phyloP scores from a whole-genome alignment of 148 eudicot genomes.

The Vaccinium darrowii region DNA sequence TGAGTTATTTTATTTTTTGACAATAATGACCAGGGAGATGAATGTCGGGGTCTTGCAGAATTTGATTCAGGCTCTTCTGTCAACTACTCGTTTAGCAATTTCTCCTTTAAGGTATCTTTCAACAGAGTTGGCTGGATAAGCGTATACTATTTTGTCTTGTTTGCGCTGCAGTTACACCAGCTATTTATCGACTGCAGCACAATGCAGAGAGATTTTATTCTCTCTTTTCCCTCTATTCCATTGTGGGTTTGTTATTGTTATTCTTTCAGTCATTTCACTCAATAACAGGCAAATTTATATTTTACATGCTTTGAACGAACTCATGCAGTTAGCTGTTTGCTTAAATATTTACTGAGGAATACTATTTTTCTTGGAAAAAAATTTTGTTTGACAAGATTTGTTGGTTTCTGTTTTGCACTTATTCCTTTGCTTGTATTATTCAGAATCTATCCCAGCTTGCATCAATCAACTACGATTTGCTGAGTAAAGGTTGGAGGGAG shows the following conservation, averaged over 20 bases:
- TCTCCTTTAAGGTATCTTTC: slow-evolving; percentile 85
- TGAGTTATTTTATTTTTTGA: neutral
- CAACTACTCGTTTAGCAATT: slow-evolving; percentile 93
- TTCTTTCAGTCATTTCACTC: neutral
- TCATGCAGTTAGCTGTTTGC: neutral
- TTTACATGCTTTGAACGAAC: neutral
- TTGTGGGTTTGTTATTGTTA: neutral
- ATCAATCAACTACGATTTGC: slow-evolving; percentile 79
- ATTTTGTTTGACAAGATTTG: neutral
- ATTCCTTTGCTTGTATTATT: slow-evolving; percentile 10
- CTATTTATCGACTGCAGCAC: neutral
- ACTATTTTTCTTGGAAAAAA: neutral
- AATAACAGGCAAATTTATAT: neutral
- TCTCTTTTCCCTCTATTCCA: too few relatives aligned
- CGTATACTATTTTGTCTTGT: neutral
- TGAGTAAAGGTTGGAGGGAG: slow-evolving; percentile 85
- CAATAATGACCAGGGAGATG: slow-evolving; percentile 64
- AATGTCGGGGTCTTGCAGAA: slow-evolving; percentile 66
- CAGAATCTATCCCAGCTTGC: slow-evolving; percentile 99
- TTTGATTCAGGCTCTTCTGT: slow-evolving; percentile 67
- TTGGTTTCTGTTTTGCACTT: neutral
- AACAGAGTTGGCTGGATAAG: neutral
- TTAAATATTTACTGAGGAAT: neutral
- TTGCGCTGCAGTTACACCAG: slow-evolving; percentile 1
- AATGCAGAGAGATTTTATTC: neutral